Evolutionary conservation across 495 filamentous ascomycete species (phyloP).

Genomic region (Aspergillus asperescens): DNA sequence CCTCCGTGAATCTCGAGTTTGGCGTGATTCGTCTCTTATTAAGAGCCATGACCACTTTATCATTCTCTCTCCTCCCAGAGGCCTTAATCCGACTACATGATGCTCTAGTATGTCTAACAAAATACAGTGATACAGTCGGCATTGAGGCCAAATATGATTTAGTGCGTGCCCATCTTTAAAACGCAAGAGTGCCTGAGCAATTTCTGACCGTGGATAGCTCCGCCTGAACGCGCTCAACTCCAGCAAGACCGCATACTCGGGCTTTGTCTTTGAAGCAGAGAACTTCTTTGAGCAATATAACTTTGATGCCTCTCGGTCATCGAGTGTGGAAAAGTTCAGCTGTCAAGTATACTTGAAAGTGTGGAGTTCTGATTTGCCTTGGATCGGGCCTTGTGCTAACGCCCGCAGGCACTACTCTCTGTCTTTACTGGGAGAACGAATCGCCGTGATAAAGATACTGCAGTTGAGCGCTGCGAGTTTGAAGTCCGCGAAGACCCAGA

Average conservation of each 20-base stretch:
- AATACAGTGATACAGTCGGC: slow-evolving; percentile 86
- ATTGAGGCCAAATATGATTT: slow-evolving; percentile 74
- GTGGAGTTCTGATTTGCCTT: background rate
- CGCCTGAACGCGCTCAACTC: slow-evolving; percentile 79
- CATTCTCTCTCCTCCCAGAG: slow-evolving; percentile 72
- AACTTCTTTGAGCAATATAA: slow-evolving; percentile 79
- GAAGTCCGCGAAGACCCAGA: slow-evolving; percentile 68
- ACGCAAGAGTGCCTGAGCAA: background rate
- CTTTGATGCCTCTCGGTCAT: slow-evolving; percentile 24
- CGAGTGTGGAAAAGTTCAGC: slow-evolving; percentile 66
- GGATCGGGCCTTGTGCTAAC: background rate
- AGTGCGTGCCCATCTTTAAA: slow-evolving; percentile 40
- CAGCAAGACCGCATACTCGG: slow-evolving; percentile 89
- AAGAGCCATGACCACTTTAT: slow-evolving; percentile 62
- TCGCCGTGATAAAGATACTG: slow-evolving; percentile 68
- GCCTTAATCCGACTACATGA: slow-evolving; percentile 74
- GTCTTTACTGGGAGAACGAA: slow-evolving; percentile 62
- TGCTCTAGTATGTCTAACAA: slow-evolving; percentile 75
- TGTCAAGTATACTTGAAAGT: slow-evolving; percentile 69
- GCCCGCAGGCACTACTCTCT: slow-evolving; percentile 59
- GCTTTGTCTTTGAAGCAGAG: slow-evolving; percentile 64
- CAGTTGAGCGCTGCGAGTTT: slow-evolving; percentile 84
- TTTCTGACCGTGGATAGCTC: slow-evolving; percentile 47
- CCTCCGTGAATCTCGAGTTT: no score
- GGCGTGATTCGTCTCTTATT: no score